These are phyloP conservation scores for Cupressus sempervirens DNA, from an alignment of 75 land plant species.

Conservation along the genomic window DNA sequence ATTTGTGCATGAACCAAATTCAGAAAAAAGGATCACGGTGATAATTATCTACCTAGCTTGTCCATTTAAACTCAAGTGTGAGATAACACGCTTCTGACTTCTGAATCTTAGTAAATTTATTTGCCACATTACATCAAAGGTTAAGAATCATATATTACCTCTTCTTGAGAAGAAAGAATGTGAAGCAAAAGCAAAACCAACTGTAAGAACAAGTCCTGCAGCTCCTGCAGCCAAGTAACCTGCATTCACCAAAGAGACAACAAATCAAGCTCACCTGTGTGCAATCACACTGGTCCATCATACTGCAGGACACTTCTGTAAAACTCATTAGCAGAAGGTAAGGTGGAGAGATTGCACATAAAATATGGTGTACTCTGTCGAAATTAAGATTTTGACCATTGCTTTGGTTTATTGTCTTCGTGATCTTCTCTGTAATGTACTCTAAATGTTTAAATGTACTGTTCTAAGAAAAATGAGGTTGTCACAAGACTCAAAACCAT, in stretches of 20 bases:
- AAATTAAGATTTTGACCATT: not conserved
- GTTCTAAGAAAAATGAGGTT: not conserved
- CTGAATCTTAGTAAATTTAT: not conserved
- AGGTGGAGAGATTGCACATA: not conserved
- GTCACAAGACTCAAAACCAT: not conserved
- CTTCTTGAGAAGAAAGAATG: conserved; percentile 11
- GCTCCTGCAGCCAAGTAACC: conserved; percentile 54
- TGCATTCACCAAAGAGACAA: conserved; percentile 21
- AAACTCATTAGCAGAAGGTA: not conserved
- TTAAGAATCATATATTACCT: conserved; percentile 2
- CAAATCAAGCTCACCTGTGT: not conserved
- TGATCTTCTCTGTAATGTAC: not conserved
- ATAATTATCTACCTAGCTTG: not conserved
- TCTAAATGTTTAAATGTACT: not conserved
- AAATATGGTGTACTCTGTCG: not conserved
- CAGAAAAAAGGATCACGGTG: not conserved
- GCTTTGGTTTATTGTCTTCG: not conserved
- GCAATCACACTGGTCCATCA: not conserved
- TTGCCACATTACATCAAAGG: not conserved
- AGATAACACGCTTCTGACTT: not conserved
- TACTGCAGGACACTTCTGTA: not conserved
- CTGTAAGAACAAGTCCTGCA: conserved; percentile 48
- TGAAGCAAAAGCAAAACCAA: conserved; percentile 54
- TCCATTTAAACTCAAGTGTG: not conserved
- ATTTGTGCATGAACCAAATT: not conserved